Conservation (phyloP, 805 yeast species). For the Tetrapisispora taiwanensis region DNA sequence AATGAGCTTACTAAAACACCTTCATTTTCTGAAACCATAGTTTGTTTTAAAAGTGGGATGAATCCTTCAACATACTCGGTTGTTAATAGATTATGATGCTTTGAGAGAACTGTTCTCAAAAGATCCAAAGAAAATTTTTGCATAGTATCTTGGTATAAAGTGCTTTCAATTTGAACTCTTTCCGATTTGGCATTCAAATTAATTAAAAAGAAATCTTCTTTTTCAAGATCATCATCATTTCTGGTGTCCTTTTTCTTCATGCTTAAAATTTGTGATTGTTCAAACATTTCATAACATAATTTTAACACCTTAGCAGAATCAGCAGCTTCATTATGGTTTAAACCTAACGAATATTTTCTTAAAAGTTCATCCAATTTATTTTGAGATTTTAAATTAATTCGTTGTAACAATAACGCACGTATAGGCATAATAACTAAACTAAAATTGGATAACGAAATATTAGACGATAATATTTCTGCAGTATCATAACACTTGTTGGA, state of each 20-base stretch:
- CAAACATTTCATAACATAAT: slow-evolving; percentile 64
- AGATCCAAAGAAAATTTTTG: slow-evolving; percentile 72
- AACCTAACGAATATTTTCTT: slow-evolving; percentile 68
- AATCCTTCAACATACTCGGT: slow-evolving; percentile 59
- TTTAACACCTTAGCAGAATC: slow-evolving; percentile 49
- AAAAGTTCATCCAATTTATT: slow-evolving; percentile 70
- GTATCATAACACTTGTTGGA: slow-evolving; percentile 81
- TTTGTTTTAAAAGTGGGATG: slow-evolving; percentile 56
- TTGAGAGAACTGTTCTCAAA: slow-evolving; percentile 57
- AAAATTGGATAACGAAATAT: slow-evolving; percentile 50
- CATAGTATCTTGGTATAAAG: slow-evolving; percentile 48
- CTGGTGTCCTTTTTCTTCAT: slow-evolving; percentile 10
- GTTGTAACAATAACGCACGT: slow-evolving; percentile 50
- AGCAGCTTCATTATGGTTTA: slow-evolving; percentile 57
- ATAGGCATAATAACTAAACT: slow-evolving; percentile 56
- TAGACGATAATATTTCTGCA: slow-evolving; percentile 63
- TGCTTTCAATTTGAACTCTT: slow-evolving; percentile 44
- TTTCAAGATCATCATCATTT: slow-evolving; percentile 29
- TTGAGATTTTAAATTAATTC: slow-evolving; percentile 57
- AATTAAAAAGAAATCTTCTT: slow-evolving; percentile 65
- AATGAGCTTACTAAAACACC: slow-evolving; percentile 62
- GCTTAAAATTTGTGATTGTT: slow-evolving; percentile 36
- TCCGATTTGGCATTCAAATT: slow-evolving; percentile 51
- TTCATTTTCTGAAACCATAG: slow-evolving; percentile 61
- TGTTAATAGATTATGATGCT: slow-evolving; percentile 49